phyloP scores from a whole-genome alignment of 345 rosid species.

The Citrus glauca region DNA sequence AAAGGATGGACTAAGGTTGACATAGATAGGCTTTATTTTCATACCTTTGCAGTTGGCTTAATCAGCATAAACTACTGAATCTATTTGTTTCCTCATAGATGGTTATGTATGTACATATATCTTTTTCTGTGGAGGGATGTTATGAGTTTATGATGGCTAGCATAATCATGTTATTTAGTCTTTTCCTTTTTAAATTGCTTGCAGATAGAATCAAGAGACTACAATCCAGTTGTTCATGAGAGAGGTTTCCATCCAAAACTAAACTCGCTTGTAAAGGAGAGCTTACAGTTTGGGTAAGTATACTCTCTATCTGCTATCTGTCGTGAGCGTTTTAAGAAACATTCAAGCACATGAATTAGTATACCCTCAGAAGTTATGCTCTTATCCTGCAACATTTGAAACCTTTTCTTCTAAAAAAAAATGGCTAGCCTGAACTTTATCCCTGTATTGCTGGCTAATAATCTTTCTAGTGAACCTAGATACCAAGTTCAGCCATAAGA shows the following conservation, averaged over 20 bases:
- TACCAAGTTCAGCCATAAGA: not conserved
- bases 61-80: not conserved
- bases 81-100: not conserved
- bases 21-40: not conserved
- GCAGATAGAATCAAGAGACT: slow-evolving; percentile 71
- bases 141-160: not conserved
- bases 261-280: slow-evolving; percentile 62
- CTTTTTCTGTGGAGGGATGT: not conserved
- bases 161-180: slow-evolving; percentile 1
- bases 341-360: not conserved
- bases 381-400: not conserved
- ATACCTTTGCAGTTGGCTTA: not conserved
- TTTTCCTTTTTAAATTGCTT: not conserved
- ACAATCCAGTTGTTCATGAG: slow-evolving; percentile 65
- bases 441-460: not conserved
- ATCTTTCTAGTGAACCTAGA: slow-evolving; percentile 3
- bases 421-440: not conserved
- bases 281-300: slow-evolving; percentile 72
- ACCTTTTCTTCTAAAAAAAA: not conserved
- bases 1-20: not conserved
- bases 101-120: not conserved
- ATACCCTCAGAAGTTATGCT: not conserved
- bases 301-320: slow-evolving; percentile 6
- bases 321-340: slow-evolving; percentile 1
- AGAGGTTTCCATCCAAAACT: slow-evolving; percentile 87